phyloP scores from a whole-genome alignment of 495 filamentous ascomycete genomes.

The Podospora didyma region DNA sequence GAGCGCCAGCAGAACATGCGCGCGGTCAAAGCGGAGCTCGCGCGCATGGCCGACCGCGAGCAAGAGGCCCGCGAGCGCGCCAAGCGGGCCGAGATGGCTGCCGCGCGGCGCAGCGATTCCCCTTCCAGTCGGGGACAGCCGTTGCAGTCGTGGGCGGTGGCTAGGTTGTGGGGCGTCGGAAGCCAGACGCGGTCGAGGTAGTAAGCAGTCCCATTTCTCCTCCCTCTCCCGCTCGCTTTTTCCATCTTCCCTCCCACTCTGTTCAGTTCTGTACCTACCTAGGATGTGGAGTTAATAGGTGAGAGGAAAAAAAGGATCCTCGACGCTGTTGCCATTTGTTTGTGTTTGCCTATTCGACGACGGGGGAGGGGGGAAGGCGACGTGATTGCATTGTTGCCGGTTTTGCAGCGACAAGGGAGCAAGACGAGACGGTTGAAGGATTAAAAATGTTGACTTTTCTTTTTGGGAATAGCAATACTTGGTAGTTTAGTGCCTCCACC shows the following conservation, averaged over 20 bases:
- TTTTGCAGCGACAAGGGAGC: too few species aligned
- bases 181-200: slow-evolving; percentile 10
- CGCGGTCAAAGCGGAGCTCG: background rate
- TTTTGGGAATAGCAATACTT: too few species aligned
- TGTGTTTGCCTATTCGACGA: too few species aligned
- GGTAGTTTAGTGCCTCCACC: too few species aligned
- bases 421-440: too few species aligned
- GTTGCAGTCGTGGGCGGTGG: slow-evolving; percentile 10
- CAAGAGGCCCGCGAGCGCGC: background rate
- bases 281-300: too few species aligned
- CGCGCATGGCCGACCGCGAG: background rate
- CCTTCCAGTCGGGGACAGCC: background rate
- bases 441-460: too few species aligned
- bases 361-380: too few species aligned
- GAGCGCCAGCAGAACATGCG: background rate
- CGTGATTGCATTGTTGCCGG: too few species aligned
- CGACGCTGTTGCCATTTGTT: too few species aligned
- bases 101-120: background rate
- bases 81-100: background rate
- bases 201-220: background rate
- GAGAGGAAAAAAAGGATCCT: too few species aligned
- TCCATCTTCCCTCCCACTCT: background rate
- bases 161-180: slow-evolving; percentile 10
- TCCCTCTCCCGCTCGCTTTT: background rate
- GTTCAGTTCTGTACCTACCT: too few species aligned